Evolutionary conservation across 2,329 filamentous ascomycete genomes (phyloP), one percentile per base, ranked within the genome.

Genomic region (Trichoderma koningiopsis): DNA sequence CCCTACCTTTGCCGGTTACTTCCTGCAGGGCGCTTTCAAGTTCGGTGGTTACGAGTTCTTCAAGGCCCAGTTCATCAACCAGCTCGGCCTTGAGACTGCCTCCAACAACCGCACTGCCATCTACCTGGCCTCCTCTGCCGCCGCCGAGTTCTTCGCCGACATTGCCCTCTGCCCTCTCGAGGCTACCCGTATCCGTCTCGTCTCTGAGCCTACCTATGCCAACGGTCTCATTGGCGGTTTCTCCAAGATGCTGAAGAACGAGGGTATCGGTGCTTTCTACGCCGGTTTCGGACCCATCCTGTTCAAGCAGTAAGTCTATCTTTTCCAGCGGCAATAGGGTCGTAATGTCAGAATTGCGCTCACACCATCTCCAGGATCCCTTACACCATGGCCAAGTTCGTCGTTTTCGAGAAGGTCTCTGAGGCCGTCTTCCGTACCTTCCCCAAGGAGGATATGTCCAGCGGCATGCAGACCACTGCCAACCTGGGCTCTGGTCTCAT

Each of bases 11-110:
- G 92, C 93, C 74, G 93, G 93, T 82, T 97, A 97, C 86, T 96
- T 96, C 90, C 90, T 97, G 77, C 93, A 97, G 86, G 93, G 93
- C 80, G 91, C 92, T 77, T 90, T 96, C 88, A 96, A 96, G 86
- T 96, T 96, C 82, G 93, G 93, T 82, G 93, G 93, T 81, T 97
- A 97, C 83, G 93, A 97, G 85, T 91, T 96, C 85, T 96, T 97
- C 91, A 96, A 97, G 91, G 89, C 94, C 86, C 92, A 96, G 84
- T 88, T 85, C 79, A 96, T 96, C 83, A 91, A 93, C 86, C 72
- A 86, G 72, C 83, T 96, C 78, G 93, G 93, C 78, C 89, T 90
- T 80, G 92, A 94, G 83, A 88, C 85, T 73, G 92, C 92, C 76
- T 86, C 86, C 77, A 87, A 93, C 82, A 93, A 94, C 89, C 88